phyloP scores from a whole-genome alignment of 2,329 filamentous ascomycete species.

The Exophiala xenobiotica region DNA sequence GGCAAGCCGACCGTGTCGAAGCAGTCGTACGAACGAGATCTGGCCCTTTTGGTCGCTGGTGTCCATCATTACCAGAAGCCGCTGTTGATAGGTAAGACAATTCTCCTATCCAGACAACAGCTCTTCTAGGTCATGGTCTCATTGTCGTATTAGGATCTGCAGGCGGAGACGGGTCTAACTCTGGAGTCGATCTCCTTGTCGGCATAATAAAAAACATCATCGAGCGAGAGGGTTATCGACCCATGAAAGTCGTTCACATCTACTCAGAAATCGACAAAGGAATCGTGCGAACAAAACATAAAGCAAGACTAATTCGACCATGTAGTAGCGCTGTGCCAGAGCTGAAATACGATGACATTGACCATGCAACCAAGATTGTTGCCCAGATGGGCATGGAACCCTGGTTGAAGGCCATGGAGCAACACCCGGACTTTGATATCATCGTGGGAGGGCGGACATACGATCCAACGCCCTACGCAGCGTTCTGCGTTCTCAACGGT shows the following conservation, averaged over 20 bases:
- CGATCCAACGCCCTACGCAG: constrained; percentile 44
- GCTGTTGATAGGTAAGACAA: too few species aligned
- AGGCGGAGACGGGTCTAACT: constrained; percentile 49
- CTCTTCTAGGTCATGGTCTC: too few species aligned
- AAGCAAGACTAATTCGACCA: constrained; percentile 38
- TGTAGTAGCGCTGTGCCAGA: constrained; percentile 40
- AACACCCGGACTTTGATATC: constrained; percentile 35
- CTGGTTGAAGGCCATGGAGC: constrained; percentile 30
- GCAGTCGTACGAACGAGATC: too few species aligned
- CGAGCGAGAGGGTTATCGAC: constrained; percentile 30
- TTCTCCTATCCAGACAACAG: too few species aligned
- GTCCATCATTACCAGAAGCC: too few species aligned
- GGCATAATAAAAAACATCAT: constrained; percentile 41
- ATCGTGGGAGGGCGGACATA: constrained; percentile 50
- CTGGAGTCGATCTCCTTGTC: constrained; percentile 42
- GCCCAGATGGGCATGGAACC: constrained; percentile 51
- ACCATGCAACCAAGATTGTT: constrained; percentile 40
- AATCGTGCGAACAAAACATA: constrained; percentile 34
- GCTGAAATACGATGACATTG: constrained; percentile 42
- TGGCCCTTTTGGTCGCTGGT: too few species aligned
- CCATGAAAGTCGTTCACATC: constrained; percentile 36
- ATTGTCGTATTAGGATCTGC: constrained; percentile 48
- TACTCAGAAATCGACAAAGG: constrained; percentile 43
- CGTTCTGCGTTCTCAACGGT: constrained; percentile 40
- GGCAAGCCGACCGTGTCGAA: too few species aligned